Evolutionary conservation across 2,329 filamentous ascomycete species (phyloP).

Genomic region (Ampelomyces quisqualis): DNA sequence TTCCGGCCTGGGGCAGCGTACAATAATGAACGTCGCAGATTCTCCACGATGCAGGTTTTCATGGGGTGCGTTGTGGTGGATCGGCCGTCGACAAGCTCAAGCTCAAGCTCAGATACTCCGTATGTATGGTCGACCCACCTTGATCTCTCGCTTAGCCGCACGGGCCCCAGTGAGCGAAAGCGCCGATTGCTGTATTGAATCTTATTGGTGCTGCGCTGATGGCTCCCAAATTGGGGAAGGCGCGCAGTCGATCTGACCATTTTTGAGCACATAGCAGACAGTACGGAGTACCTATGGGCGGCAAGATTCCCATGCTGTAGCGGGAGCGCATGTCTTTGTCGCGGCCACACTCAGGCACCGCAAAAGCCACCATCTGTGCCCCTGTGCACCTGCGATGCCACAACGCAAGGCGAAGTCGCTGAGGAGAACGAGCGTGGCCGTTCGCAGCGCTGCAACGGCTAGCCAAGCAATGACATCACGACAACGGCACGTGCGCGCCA

Average conservation of each 20-base stretch:
- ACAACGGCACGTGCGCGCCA: conserved; percentile 10
- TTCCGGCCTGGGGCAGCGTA: conserved; percentile 4
- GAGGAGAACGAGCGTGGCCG: conserved; percentile 1
- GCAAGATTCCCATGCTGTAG: conserved; percentile 21
- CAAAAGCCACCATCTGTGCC: conserved; percentile 7
- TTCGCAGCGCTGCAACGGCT: conserved; percentile 9
- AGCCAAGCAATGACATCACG: conserved; percentile 19
- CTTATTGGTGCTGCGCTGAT: conserved; percentile 25
- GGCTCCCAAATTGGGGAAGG: conserved; percentile 28
- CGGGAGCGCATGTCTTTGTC: conserved; percentile 16
- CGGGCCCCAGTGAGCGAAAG: conserved; percentile 20
- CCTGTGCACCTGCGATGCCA: background rate
- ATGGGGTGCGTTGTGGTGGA: conserved; percentile 2
- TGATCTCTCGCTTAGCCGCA: conserved; percentile 22
- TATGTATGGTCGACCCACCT: too few species aligned
- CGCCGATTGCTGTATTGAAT: conserved; percentile 1
- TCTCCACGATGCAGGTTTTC: background rate
- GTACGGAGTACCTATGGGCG: too few species aligned
- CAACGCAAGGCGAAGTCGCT: background rate
- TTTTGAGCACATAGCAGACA: conserved; percentile 18
- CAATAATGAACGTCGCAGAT: conserved; percentile 1
- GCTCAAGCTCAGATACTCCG: too few species aligned
- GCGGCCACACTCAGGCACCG: conserved; percentile 27
- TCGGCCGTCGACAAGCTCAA: background rate
- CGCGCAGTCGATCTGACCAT: conserved; percentile 22